A percentile compares a stretch with the other conserved stretches of the same genome.
phyloP scores from a whole-genome alignment of 495 filamentous ascomycete genomes.

The Pyrenula aspistea region DNA sequence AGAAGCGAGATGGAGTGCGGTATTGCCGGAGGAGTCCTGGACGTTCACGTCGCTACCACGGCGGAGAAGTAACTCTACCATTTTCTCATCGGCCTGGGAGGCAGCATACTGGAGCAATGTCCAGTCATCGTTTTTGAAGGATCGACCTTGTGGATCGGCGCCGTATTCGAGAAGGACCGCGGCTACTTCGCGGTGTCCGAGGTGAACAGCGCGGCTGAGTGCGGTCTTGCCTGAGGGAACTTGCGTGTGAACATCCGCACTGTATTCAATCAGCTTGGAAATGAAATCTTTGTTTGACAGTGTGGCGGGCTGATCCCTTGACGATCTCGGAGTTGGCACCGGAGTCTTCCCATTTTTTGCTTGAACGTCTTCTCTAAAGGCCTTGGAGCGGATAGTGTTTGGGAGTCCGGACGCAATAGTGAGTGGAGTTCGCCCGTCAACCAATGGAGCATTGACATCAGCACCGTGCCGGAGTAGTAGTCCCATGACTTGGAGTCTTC shows the following conservation, averaged over 20 bases:
- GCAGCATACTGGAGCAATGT: neutral
- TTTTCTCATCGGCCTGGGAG: neutral
- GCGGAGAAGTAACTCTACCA: neutral
- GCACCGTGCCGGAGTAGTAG: slow-evolving; percentile 21
- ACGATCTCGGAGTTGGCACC: slow-evolving; percentile 31
- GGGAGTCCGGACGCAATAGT: neutral
- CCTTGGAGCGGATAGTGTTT: slow-evolving; percentile 13
- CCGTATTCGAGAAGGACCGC: slow-evolving; percentile 12
- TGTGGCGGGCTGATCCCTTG: slow-evolving; percentile 10
- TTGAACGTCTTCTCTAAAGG: slow-evolving; percentile 17
- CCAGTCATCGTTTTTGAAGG: slow-evolving; percentile 5
- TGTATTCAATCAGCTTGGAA: slow-evolving; percentile 14
- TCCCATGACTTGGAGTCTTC: slow-evolving; percentile 23
- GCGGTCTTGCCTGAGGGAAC: slow-evolving; percentile 27
- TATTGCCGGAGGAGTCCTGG: neutral
- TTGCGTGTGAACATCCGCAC: slow-evolving; percentile 20
- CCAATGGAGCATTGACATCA: slow-evolving; percentile 22
- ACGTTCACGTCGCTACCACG: neutral
- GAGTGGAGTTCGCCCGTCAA: slow-evolving; percentile 25
- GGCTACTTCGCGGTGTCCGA: slow-evolving; percentile 25
- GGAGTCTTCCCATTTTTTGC: slow-evolving; percentile 31
- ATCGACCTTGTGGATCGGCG: neutral
- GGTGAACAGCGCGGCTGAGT: slow-evolving; percentile 30
- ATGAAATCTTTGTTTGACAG: slow-evolving; percentile 23
- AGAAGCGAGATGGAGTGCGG: neutral